Evolutionary conservation across 1,139 yeast genomes (phyloP).

Genomic region (Yamadazyma diospyri): DNA sequence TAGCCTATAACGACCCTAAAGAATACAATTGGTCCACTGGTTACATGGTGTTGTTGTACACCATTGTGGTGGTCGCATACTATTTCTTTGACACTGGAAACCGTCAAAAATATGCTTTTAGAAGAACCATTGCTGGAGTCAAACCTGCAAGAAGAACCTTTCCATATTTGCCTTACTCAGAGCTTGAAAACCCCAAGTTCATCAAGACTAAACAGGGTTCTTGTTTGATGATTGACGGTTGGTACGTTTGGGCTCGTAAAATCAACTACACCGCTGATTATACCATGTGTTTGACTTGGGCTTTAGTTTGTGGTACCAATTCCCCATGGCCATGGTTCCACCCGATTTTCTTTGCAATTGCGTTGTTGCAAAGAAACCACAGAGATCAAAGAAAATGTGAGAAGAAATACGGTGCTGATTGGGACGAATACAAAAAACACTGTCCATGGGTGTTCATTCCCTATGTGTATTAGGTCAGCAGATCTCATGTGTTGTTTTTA

Average conservation of each 20-base stretch:
- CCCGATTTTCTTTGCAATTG: constrained; percentile 85
- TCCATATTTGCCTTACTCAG: constrained; percentile 88
- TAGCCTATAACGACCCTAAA: constrained; percentile 76
- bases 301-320: constrained; percentile 78
- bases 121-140: constrained; percentile 85
- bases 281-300: constrained; percentile 88
- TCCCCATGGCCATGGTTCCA: constrained; percentile 96
- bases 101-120: constrained; percentile 92
- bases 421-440: constrained; percentile 80
- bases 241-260: constrained; percentile 91
- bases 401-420: constrained; percentile 87
- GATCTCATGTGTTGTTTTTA: too few species aligned
- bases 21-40: constrained; percentile 75
- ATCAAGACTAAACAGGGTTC: constrained; percentile 85
- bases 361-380: constrained; percentile 79
- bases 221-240: constrained; percentile 82
- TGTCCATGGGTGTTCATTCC: constrained; percentile 95
- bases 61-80: constrained; percentile 63
- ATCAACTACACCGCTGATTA: constrained; percentile 95
- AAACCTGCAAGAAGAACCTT: constrained; percentile 71
- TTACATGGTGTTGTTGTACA: constrained; percentile 50
- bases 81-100: constrained; percentile 93
- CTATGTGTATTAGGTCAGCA: constrained; percentile 59
- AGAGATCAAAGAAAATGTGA: constrained; percentile 85
- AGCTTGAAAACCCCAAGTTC: constrained; percentile 76